These are phyloP conservation scores for Plectranthus barbatus DNA, from an alignment of 257 asterid species.

Conservation along the genomic window DNA sequence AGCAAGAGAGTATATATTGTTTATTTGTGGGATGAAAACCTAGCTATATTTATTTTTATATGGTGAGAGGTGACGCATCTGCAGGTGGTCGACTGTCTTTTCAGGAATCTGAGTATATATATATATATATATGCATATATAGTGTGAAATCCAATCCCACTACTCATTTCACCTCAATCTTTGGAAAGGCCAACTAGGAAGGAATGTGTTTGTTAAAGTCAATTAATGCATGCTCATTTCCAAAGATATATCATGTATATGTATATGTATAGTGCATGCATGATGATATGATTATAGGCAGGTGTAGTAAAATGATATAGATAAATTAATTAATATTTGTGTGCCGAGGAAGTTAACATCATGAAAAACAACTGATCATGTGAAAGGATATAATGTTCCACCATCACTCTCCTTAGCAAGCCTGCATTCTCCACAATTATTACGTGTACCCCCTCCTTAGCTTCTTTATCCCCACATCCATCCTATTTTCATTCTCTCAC, in stretches of 20 bases:
- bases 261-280: conserved; percentile 1
- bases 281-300: conserved; percentile 9
- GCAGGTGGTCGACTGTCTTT: too few species aligned
- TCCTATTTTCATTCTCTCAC: too few species aligned
- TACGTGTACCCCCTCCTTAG: neutral
- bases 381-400: conserved; percentile 25
- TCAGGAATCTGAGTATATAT: too few species aligned
- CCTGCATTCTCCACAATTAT: conserved; percentile 6
- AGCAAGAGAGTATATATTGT: neutral
- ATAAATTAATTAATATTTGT: conserved; percentile 19
- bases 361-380: conserved; percentile 33
- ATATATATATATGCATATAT: too few species aligned
- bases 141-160: too few species aligned
- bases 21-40: too few species aligned
- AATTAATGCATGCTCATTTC: neutral
- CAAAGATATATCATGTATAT: neutral
- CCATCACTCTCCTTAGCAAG: neutral
- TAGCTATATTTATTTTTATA: neutral
- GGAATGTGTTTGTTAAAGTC: neutral
- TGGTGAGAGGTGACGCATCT: too few species aligned
- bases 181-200: neutral
- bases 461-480: neutral
- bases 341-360: conserved; percentile 44
- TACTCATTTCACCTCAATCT: neutral
- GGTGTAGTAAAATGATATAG: neutral